Base-by-base conservation (phyloP, 257 asterid genomes). In the Sherardia arvensis region DNA sequence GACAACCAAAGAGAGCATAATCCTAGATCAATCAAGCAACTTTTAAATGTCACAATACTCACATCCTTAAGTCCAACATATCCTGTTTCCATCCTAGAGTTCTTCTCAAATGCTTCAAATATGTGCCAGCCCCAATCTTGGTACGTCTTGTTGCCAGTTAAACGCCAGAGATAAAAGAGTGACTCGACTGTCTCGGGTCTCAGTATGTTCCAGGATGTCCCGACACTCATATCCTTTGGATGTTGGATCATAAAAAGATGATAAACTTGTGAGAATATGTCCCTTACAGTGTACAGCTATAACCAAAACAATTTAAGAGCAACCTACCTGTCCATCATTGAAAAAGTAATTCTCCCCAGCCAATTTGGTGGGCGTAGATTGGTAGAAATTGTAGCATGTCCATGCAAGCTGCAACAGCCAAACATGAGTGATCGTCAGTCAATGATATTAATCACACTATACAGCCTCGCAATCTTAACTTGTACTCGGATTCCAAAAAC, bases 71-170 rank as follows among this genome's bases (percentile, higher is more conserved):
- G 73, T 68, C 99, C 99, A 70, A 94, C 99, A 60, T 94, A 94
- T 80, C 99, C 99, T 0, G 96, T 65, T 61, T 87, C 96, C 32
- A 79, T 69, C 23, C 95, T 88, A 48, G 95, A 94, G 81, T 94
- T 94, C 87, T 86, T 87, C 81, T 94, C 99, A 69, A 90, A 94
- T 77, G 99, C 99, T 81, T 84, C 89, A 74, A 94, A 94, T 73
- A 94, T 94, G 77, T 90, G 83, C 99, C 99, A 94, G 72, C 99
- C 99, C 99, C 99, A 94, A 66, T 94, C 99, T 73, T 90, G 93
- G 68, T 90, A 94, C 3, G 99, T 94, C 91, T 85, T 84, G 71
- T 94, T 94, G 64, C 99, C 99, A 34, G 99, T 94, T 78, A 94
- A 75, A 48, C 99, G 97, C 95, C 96, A 94, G 47, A 94, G 96